These are phyloP conservation scores for Plasmodium coatneyi DNA, from an alignment of 169 alveolate species.

Conservation along the genomic window DNA sequence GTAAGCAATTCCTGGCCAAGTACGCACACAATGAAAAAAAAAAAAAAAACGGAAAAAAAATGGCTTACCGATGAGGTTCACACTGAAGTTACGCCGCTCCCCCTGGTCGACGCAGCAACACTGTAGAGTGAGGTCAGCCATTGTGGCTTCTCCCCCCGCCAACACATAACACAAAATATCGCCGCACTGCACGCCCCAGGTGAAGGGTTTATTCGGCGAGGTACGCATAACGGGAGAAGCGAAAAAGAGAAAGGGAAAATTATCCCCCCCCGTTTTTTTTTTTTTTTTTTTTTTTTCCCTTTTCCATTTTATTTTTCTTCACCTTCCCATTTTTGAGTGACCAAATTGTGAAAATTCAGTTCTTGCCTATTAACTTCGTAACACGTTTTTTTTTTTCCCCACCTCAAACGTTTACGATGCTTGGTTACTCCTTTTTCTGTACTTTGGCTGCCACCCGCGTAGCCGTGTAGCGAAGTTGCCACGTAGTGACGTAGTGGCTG, in stretches of 20 bases:
- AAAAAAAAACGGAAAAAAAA: no score
- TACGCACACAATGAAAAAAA: not conserved
- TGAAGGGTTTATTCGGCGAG: not conserved
- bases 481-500: not conserved
- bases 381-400: not conserved
- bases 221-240: not conserved
- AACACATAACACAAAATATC: not conserved
- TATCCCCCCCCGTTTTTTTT: not conserved
- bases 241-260: not conserved
- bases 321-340: not conserved
- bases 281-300: not conserved
- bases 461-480: not conserved
- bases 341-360: not conserved
- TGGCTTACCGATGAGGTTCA: not conserved
- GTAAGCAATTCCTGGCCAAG: not conserved
- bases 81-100: not conserved
- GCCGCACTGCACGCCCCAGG: not conserved
- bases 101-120: not conserved
- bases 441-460: not conserved
- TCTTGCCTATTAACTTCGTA: not conserved
- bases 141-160: not conserved
- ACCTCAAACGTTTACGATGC: not conserved
- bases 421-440: not conserved
- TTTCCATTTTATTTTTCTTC: not conserved
- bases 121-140: not conserved